Conservation (phyloP, 2,329 filamentous ascomycete species). For the Talaromyces sp. region DNA sequence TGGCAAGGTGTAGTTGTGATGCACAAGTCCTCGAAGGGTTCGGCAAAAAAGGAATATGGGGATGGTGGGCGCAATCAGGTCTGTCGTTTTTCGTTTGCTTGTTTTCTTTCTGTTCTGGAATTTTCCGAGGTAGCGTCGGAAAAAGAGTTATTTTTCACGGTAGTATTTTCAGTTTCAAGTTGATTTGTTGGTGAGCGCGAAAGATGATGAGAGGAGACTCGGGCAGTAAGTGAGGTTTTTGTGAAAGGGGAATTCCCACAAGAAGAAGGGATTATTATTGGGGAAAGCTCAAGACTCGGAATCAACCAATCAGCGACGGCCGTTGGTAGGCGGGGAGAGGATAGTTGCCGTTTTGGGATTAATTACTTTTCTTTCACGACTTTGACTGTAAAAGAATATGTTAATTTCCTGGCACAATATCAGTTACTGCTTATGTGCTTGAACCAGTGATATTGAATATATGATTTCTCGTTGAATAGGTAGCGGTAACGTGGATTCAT, state of each 20-base stretch:
- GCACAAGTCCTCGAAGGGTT: not conserved
- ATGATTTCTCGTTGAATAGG: not conserved
- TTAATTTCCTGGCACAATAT: too few species aligned
- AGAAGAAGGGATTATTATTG: not conserved
- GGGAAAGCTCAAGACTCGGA: not conserved
- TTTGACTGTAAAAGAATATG: too few species aligned
- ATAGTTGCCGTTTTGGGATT: slow-evolving; percentile 1
- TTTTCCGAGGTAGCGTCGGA: not conserved
- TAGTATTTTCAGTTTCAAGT: not conserved
- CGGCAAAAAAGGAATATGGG: not conserved
- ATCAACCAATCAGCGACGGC: slow-evolving; percentile 7
- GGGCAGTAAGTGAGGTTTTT: not conserved
- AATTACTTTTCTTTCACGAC: not conserved
- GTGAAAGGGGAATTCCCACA: slow-evolving; percentile 4
- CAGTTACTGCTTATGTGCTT: not conserved
- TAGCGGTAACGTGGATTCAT: not conserved
- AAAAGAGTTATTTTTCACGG: not conserved
- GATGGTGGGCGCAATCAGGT: slow-evolving; percentile 1
- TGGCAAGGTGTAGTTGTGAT: not conserved
- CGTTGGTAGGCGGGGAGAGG: not conserved
- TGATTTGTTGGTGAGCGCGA: not conserved
- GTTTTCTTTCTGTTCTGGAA: not conserved
- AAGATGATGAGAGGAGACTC: slow-evolving; percentile 2
- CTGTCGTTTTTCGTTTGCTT: not conserved
- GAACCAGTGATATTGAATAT: not conserved